phyloP scores from a whole-genome alignment of 768 basidiomycete genomes.

The Imleria badia region DNA sequence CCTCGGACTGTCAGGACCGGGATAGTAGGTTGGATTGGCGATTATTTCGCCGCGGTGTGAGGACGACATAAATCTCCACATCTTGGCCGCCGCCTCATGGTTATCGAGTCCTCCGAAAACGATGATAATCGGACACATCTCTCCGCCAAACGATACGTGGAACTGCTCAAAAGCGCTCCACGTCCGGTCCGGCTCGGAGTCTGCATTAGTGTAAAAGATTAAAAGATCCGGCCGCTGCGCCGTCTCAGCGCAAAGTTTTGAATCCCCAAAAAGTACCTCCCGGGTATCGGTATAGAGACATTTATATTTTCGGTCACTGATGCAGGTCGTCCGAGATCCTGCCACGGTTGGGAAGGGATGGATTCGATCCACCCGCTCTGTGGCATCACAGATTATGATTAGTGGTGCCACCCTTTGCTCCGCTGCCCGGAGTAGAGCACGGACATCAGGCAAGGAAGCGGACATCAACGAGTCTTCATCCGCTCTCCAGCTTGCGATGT shows the following conservation, averaged over 20 bases:
- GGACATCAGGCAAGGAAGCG: conserved; percentile 21
- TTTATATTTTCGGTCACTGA: conserved; percentile 11
- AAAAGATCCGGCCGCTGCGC: conserved; percentile 20
- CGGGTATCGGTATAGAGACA: conserved; percentile 10
- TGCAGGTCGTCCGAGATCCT: neutral
- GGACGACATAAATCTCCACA: conserved; percentile 17
- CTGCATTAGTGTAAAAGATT: conserved; percentile 19
- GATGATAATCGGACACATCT: conserved; percentile 21
- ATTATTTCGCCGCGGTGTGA: conserved; percentile 11
- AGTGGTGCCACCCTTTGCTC: conserved; percentile 13
- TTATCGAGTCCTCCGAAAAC: conserved; percentile 21
- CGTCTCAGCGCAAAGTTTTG: neutral
- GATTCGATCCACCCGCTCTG: neutral
- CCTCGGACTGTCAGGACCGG: conserved; percentile 6
- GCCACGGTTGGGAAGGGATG: conserved; percentile 1
- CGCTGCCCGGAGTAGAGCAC: conserved; percentile 10
- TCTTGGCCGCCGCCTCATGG: conserved; percentile 11
- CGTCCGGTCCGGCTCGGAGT: conserved; percentile 4
- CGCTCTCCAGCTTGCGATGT: conserved; percentile 22
- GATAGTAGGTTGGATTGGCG: conserved; percentile 23
- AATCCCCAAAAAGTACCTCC: neutral
- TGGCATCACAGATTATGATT: conserved; percentile 18
- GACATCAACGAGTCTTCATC: conserved; percentile 17
- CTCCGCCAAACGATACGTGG: conserved; percentile 15
- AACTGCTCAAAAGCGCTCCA: conserved; percentile 20